Percentiles rank a stretch among this genome's conserved stretches.
Evolutionary conservation across 2,329 filamentous ascomycete genomes (phyloP).

Genomic region (Allantophomopsis cytisporea): DNA sequence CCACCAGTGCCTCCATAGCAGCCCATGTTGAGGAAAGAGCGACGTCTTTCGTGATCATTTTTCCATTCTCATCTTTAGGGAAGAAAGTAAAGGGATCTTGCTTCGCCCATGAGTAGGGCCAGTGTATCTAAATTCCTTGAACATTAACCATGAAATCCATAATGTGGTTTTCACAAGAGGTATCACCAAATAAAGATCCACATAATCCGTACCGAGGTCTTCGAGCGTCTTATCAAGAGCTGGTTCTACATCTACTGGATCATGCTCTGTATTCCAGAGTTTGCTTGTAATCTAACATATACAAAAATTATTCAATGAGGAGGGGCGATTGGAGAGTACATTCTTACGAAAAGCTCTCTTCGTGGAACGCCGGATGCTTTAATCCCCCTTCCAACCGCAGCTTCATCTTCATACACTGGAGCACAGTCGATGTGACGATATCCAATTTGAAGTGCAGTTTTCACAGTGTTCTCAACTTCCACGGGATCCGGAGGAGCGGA

Average conservation of each 20-base stretch:
- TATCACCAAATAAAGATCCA: slow-evolving; percentile 18
- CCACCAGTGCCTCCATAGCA: slow-evolving; percentile 25
- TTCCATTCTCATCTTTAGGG: slow-evolving; percentile 1
- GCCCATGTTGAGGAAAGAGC: slow-evolving; percentile 20
- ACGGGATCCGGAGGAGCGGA: slow-evolving; percentile 2
- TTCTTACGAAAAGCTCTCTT: slow-evolving; percentile 51
- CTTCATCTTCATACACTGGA: slow-evolving; percentile 66
- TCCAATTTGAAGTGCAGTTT: slow-evolving; percentile 47
- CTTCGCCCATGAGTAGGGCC: too few relatives aligned
- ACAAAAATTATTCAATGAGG: background rate
- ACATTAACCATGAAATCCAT: slow-evolving; percentile 5
- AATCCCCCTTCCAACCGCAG: slow-evolving; percentile 65
- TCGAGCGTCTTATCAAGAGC: slow-evolving; percentile 14
- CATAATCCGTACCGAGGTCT: slow-evolving; percentile 18
- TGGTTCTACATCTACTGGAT: slow-evolving; percentile 12
- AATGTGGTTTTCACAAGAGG: slow-evolving; percentile 7
- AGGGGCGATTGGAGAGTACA: background rate
- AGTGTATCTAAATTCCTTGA: background rate
- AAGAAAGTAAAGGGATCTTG: background rate
- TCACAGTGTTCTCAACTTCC: slow-evolving; percentile 25
- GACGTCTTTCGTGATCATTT: background rate
- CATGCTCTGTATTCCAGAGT: slow-evolving; percentile 35
- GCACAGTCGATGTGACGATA: slow-evolving; percentile 55
- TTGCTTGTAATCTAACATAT: slow-evolving; percentile 30
- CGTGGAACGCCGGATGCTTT: slow-evolving; percentile 59